These are phyloP conservation scores for Exophiala spinifera DNA, from an alignment of 2,329 filamentous ascomycete species.

Conservation along the genomic window DNA sequence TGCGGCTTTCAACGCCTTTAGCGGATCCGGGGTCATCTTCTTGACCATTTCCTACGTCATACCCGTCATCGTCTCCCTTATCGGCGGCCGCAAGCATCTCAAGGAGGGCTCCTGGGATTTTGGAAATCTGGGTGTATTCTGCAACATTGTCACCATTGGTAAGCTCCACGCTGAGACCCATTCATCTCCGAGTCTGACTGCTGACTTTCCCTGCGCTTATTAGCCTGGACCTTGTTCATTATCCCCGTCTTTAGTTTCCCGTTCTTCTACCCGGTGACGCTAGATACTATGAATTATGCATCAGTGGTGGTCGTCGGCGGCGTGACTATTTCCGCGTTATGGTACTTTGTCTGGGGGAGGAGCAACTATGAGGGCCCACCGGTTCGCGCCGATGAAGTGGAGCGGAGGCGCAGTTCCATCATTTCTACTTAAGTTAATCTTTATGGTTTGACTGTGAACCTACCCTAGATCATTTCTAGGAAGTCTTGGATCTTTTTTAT, in stretches of 20 bases:
- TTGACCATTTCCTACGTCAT: constrained; percentile 56
- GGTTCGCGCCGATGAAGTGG: constrained; percentile 17
- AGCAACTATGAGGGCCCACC: constrained; percentile 39
- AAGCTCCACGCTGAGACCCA: constrained; percentile 54
- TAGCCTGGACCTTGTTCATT: constrained; percentile 40
- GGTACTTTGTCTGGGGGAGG: constrained; percentile 25
- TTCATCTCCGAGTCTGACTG: constrained; percentile 69
- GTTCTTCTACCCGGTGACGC: constrained; percentile 52
- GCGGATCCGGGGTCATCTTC: constrained; percentile 55
- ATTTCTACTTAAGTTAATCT: not conserved
- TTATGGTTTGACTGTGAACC: constrained; percentile 5
- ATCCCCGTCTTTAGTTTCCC: constrained; percentile 54
- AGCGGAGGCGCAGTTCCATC: not conserved
- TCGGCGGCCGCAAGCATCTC: constrained; percentile 47
- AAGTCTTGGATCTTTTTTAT: no score
- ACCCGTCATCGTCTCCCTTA: constrained; percentile 52
- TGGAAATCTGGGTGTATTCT: constrained; percentile 58
- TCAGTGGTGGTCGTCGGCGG: constrained; percentile 60
- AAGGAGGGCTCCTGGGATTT: constrained; percentile 51
- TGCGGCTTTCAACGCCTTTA: constrained; percentile 50
- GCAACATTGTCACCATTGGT: constrained; percentile 65
- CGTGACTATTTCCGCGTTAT: constrained; percentile 12
- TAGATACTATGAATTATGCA: constrained; percentile 56
- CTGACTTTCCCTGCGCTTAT: constrained; percentile 41
- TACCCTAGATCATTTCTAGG: no score